Percentiles rank a stretch among this genome's conserved stretches.
These are phyloP conservation scores for Pulicaria dysenterica DNA, from an alignment of 129 eudicot genomes.

Conservation along the genomic window DNA sequence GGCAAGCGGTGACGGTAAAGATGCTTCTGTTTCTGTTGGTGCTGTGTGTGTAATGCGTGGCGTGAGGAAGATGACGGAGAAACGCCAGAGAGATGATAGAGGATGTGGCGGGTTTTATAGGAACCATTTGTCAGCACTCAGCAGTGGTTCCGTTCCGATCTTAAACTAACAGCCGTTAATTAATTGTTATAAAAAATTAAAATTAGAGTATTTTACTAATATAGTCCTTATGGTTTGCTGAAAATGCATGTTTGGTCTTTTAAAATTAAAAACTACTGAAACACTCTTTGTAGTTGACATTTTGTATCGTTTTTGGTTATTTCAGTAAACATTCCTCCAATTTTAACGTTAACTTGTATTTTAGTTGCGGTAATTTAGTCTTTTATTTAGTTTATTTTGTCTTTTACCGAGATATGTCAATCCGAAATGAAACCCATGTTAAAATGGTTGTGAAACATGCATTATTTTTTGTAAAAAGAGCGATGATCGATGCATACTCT, in stretches of 20 bases:
- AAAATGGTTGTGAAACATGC: no score
- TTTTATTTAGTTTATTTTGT: no score
- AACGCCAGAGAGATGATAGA: not conserved
- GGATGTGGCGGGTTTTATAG: constrained; percentile 28
- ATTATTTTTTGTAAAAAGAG: no score
- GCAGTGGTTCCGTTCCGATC: constrained; percentile 7
- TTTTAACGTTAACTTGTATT: no score
- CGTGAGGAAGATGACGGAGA: constrained; percentile 20
- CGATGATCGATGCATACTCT: no score
- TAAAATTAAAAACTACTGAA: no score
- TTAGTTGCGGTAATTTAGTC: no score
- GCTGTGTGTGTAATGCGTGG: constrained; percentile 13
- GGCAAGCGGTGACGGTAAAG: constrained; percentile 18
- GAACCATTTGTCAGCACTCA: constrained; percentile 29
- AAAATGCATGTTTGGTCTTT: not conserved
- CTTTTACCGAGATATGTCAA: no score
- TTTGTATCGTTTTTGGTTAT: no score
- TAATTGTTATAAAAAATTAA: not conserved
- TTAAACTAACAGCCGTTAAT: constrained; percentile 14
- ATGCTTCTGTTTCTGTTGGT: constrained; percentile 1
- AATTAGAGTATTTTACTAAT: not conserved
- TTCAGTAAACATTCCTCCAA: no score
- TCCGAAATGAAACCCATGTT: no score
- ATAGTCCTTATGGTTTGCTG: constrained; percentile 3
- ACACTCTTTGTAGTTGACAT: no score